Base-by-base conservation (phyloP, 176 grass and related monocot species). In the Avena atlantica region DNA sequence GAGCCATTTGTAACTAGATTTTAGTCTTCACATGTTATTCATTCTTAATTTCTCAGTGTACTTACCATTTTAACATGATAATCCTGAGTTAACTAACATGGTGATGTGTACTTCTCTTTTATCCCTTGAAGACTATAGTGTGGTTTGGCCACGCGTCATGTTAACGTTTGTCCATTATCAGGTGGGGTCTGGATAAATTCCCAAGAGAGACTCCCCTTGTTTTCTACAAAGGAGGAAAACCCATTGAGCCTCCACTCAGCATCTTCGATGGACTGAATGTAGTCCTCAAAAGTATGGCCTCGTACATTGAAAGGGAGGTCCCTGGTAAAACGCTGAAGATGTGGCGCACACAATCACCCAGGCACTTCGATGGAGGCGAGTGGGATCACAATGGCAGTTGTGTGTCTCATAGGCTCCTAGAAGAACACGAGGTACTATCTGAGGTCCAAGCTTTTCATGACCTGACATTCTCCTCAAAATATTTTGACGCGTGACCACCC, bases 331-430 rank as follows among this genome's bases (percentile, higher is more conserved):
- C 90, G 0, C 56, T 99, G 36, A 99, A 93, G 83, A 69, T 99
- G 36, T 96, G 97, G 94, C 90, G 92, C 80, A 84, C 94, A 59
- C 94, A 96, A 49, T 96, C 97, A 20, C 97, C 97, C 11, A 94
- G 94, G 76, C 97, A 99, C 72, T 99, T 99, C 50, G 80, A 87
- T 74, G 88, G 97, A 48, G 94, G 97, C 13, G 94, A 99, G n/a
- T 99, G 97, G 94, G 92, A 96, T 88, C 94, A 67, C 49, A 99
- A 96, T 80, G 97, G 97, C 29, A 99, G 85, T 55, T 99, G 94
- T 24, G 79, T 94, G 51, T 96, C 85, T n/a, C 27, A 84, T 71
- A 84, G 89, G 53, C 90, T 83, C 66, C 81, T 99, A 19, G 85
- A 94, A 87, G 85, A 93, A 74, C 55, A 87, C 19, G 92, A 99